phyloP scores from a whole-genome alignment of 108 stramenopile genomes.

The Epipyxis sp. region DNA sequence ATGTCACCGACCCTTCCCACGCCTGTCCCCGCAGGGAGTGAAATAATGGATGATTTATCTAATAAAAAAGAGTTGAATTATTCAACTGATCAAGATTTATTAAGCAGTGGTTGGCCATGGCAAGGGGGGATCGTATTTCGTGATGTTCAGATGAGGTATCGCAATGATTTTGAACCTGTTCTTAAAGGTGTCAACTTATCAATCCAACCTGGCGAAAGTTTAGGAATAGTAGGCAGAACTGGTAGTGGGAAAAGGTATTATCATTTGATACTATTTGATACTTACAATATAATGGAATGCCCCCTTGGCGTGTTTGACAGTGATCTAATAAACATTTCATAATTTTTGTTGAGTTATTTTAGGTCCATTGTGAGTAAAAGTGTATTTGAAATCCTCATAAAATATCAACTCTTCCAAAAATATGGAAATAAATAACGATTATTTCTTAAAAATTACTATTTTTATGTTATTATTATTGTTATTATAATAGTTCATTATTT shows the following conservation, averaged over 20 bases:
- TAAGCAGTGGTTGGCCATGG: conserved; percentile 29
- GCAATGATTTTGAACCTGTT: conserved; percentile 38
- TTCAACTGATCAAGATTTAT: not conserved
- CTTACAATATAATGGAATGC: not conserved
- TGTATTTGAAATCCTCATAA: too few relatives aligned
- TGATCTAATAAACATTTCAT: conserved; percentile 11
- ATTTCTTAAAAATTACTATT: too few relatives aligned
- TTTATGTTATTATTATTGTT: too few relatives aligned
- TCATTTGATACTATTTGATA: too few relatives aligned
- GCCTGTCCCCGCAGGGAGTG: too few relatives aligned
- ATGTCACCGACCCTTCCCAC: too few relatives aligned
- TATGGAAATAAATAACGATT: conserved; percentile 68
- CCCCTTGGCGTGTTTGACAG: not conserved
- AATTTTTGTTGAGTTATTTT: too few relatives aligned
- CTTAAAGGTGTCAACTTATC: conserved; percentile 30
- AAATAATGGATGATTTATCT: too few relatives aligned
- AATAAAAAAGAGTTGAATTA: not conserved
- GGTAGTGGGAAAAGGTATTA: conserved; percentile 83
- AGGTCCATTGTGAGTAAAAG: not conserved
- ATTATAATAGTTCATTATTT: conserved; percentile 51
- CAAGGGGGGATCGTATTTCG: conserved; percentile 1
- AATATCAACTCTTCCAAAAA: conserved; percentile 67
- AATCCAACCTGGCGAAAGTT: conserved; percentile 23
- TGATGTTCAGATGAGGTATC: conserved; percentile 38
- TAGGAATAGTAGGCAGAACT: conserved; percentile 49